Conservation (phyloP, 1,284 basidiomycete species). For the Irpex lacteus region DNA sequence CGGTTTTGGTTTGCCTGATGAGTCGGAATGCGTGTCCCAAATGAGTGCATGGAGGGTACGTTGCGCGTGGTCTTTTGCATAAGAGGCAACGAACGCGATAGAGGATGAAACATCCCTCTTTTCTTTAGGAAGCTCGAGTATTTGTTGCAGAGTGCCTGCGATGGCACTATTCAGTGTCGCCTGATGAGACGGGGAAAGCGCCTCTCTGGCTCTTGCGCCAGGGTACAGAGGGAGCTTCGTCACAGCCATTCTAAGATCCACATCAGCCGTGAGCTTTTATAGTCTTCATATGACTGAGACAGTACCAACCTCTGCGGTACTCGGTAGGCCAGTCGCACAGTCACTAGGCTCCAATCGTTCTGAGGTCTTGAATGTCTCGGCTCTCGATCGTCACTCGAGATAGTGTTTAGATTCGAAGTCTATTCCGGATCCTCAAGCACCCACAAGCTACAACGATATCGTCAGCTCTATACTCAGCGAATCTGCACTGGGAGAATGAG, state of each 20-base stretch:
- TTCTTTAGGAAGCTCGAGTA: conserved; percentile 43
- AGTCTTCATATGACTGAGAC: background rate
- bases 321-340: background rate
- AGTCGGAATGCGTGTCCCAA: conserved; percentile 37
- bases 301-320: background rate
- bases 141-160: conserved; percentile 40
- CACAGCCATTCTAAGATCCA: conserved; percentile 18
- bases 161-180: conserved; percentile 47
- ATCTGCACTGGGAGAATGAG: too few species aligned
- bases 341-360: background rate
- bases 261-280: background rate
- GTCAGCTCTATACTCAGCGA: too few species aligned
- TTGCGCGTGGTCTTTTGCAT: conserved; percentile 52
- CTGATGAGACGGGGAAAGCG: conserved; percentile 52
- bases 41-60: conserved; percentile 51
- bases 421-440: too few species aligned
- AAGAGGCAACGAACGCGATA: conserved; percentile 52
- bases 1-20: background rate
- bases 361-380: background rate
- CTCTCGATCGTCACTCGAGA: background rate
- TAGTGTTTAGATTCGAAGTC: too few species aligned
- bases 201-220: conserved; percentile 43
- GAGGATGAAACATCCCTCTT: conserved; percentile 45
- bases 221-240: conserved; percentile 49
- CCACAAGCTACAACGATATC: too few species aligned